Percentiles rank a stretch among this genome's conserved stretches.
phyloP scores from a whole-genome alignment of 2,329 filamentous ascomycete species.

The Trichoderma gracile region DNA sequence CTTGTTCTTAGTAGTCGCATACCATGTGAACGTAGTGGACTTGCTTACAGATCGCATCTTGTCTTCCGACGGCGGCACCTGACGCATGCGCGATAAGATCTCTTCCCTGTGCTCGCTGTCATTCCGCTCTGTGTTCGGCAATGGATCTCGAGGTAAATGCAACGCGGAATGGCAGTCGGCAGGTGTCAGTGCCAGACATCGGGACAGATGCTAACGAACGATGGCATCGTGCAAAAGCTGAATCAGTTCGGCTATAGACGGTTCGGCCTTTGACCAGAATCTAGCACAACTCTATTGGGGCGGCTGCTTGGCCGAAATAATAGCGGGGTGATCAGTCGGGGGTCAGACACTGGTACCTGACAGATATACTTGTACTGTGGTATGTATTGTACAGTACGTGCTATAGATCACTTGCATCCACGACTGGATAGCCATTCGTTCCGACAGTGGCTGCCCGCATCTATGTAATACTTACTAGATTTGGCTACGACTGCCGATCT shows the following conservation, averaged over 20 bases:
- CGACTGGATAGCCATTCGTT: too few relatives aligned
- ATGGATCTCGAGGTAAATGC: neutral
- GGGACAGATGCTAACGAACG: too few relatives aligned
- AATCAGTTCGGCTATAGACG: neutral
- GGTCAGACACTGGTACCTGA: too few relatives aligned
- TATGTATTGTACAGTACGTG: too few relatives aligned
- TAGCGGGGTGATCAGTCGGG: neutral
- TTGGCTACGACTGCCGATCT: too few relatives aligned
- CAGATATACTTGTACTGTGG: too few relatives aligned
- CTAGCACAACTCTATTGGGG: too few relatives aligned
- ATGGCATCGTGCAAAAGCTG: neutral
- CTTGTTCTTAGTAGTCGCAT: neutral
- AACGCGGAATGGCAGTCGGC: neutral
- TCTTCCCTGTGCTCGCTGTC: conserved; percentile 10
- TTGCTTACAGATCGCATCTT: conserved; percentile 10
- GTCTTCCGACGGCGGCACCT: conserved; percentile 14
- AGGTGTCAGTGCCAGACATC: too few relatives aligned
- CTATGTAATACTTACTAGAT: too few relatives aligned
- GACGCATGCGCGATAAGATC: conserved; percentile 14
- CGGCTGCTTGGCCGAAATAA: too few relatives aligned
- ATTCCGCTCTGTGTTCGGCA: neutral
- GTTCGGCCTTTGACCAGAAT: neutral
- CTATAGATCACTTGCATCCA: too few relatives aligned
- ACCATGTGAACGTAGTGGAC: neutral
- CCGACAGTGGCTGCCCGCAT: too few relatives aligned